Evolutionary conservation across 2,329 filamentous ascomycete genomes (phyloP).

Genomic region (Fusarium fujikuroi): DNA sequence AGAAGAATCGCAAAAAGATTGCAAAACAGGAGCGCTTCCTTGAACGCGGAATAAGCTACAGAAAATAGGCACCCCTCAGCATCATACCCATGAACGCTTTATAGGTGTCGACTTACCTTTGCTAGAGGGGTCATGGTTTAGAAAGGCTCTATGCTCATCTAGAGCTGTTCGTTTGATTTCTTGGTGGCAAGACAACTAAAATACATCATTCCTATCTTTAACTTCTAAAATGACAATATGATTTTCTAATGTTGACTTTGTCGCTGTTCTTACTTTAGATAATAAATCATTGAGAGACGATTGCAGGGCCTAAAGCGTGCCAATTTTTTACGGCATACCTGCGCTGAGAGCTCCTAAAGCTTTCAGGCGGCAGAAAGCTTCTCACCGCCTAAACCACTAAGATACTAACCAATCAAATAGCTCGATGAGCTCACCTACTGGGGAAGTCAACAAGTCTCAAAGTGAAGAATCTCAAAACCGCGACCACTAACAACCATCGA

Average conservation of each 20-base stretch:
- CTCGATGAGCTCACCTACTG: constrained; percentile 33
- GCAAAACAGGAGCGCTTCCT: not conserved
- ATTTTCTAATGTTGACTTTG: not conserved
- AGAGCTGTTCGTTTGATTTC: not conserved
- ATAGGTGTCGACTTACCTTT: not conserved
- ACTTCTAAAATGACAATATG: not conserved
- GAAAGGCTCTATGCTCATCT: not conserved
- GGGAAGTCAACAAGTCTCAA: constrained; percentile 46
- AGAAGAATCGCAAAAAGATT: not conserved
- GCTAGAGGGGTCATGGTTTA: not conserved
- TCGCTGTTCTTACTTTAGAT: not conserved
- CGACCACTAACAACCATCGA: constrained; percentile 39
- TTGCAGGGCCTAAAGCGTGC: not conserved
- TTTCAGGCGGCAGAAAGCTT: constrained; percentile 48
- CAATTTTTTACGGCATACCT: not conserved
- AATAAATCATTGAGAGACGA: not conserved
- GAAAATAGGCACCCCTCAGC: not conserved
- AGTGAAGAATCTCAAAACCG: constrained; percentile 47
- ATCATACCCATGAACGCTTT: not conserved
- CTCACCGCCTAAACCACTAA: constrained; percentile 23
- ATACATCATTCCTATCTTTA: not conserved
- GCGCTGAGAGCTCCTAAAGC: constrained; percentile 1
- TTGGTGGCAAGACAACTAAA: not conserved
- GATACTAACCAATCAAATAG: constrained; percentile 41
- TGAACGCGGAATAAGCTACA: constrained; percentile 4